Evolutionary conservation across 352 stramenopile genomes (phyloP), one percentile per base, ranked within the genome.

Genomic region (Albugo laibachii): DNA sequence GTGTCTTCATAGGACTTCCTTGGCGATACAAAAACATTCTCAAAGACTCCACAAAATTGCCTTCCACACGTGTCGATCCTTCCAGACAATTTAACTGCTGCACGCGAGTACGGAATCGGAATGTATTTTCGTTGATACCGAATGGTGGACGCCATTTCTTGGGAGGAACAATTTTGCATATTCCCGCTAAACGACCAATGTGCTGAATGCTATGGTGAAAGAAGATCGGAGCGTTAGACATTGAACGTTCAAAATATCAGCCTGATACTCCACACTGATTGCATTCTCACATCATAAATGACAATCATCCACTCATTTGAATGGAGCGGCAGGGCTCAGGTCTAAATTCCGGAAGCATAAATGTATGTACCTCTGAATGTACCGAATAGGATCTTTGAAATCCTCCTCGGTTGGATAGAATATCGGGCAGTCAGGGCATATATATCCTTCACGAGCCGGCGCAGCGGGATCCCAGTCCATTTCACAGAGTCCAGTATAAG

Each of bases 151-250:
- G 82, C 92, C 92, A 99, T 37, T 84, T 94, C 20, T 63, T 50
- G 0, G 95, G 95, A 49, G 95, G 95, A 14, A 98, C 92, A 59
- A 99, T 98, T 66, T 98, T 98, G 61, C 83, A 96, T 55, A 99
- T 98, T 20, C 95, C 95, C 47, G 93, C 95, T 48, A 80, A 62
- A 66, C 94, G 80, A 16, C 87, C 93, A 46, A 95, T 84, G 42
- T 83, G 69, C 21, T 84, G 69, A 58, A 95, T 93, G 49, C 69
- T 92, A 31, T 8, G 8, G 24, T n/a, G n/a, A 31, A 10, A 31
- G 8, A 8, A 31, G 24, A 31, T 31, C 24, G 24, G 24, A 31
- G 3, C 24, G 24, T 31, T 31, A 31, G 24, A 31, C 24, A 10
- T 31, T 31, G 8, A 10, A 31, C 24, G 8, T 3, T 31, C 24